A percentile compares a stretch with the other conserved stretches of the same genome.
Evolutionary conservation across 257 asterid species (phyloP).

Genomic region (Nicotiana attenuata): DNA sequence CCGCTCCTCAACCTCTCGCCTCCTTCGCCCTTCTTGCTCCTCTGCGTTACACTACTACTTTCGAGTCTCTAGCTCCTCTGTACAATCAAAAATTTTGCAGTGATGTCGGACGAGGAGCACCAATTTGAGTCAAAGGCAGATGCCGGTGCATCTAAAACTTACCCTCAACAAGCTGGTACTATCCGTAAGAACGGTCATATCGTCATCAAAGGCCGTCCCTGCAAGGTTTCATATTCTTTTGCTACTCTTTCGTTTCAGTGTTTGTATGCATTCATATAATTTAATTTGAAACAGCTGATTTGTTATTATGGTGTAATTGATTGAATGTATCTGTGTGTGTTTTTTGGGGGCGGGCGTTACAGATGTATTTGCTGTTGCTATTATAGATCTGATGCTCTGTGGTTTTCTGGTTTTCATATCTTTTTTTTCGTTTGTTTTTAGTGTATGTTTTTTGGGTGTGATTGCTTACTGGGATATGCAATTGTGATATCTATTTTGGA

Average conservation of each 20-base stretch:
- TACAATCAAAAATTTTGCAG: neutral
- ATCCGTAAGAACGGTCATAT: constrained; percentile 37
- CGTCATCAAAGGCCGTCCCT: constrained; percentile 35
- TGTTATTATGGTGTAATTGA: neutral
- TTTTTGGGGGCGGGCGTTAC: neutral
- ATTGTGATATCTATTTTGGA: neutral
- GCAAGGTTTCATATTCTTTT: constrained; percentile 22
- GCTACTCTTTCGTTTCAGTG: too few species aligned
- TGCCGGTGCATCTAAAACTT: constrained; percentile 45
- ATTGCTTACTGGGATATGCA: neutral
- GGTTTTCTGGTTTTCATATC: neutral
- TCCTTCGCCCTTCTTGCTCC: neutral
- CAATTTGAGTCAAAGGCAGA: constrained; percentile 41
- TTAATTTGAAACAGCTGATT: neutral
- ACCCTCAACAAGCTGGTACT: constrained; percentile 42
- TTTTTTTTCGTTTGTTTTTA: neutral
- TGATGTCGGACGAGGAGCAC: constrained; percentile 46
- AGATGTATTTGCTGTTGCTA: neutral
- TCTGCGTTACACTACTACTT: too few species aligned
- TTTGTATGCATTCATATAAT: neutral
- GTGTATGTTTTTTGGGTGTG: neutral
- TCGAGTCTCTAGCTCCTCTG: too few species aligned
- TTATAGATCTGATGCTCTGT: neutral
- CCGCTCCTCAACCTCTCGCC: neutral
- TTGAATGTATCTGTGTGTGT: neutral